These are phyloP conservation scores for Bryoglossum gracile DNA, from an alignment of 495 filamentous ascomycete species.

Conservation along the genomic window DNA sequence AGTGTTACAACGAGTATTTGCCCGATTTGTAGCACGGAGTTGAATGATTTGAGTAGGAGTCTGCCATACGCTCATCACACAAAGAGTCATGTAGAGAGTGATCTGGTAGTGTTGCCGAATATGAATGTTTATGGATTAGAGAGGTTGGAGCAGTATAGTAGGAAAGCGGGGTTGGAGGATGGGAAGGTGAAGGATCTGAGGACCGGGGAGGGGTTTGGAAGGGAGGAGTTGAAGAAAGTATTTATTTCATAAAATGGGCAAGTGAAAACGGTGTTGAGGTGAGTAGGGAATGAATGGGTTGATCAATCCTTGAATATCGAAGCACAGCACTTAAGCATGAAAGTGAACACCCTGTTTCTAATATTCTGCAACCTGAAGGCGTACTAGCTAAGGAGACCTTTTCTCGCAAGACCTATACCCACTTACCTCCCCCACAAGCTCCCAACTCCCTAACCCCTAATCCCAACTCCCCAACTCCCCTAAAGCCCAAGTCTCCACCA, in stretches of 20 bases:
- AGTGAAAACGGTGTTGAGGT: not conserved
- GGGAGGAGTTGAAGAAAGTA: conserved; percentile 69
- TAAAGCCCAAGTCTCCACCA: too few relatives aligned
- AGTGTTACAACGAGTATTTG: conserved; percentile 41
- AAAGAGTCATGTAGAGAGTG: conserved; percentile 83
- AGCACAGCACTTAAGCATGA: too few relatives aligned
- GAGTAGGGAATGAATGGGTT: not conserved
- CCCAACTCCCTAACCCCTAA: too few relatives aligned
- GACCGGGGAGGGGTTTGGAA: conserved; percentile 57
- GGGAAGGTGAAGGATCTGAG: conserved; percentile 77
- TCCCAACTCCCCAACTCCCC: too few relatives aligned
- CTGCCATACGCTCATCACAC: conserved; percentile 92
- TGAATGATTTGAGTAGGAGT: conserved; percentile 81
- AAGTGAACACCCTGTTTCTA: too few relatives aligned
- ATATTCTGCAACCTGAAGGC: too few relatives aligned
- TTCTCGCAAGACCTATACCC: too few relatives aligned
- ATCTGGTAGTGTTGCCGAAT: conserved; percentile 83
- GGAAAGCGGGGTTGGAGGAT: conserved; percentile 55
- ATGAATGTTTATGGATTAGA: conserved; percentile 75
- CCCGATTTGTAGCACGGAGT: conserved; percentile 89
- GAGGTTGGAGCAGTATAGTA: conserved; percentile 65
- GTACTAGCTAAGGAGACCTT: too few relatives aligned
- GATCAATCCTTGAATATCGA: too few relatives aligned
- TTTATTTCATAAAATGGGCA: conserved; percentile 58
- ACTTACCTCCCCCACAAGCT: too few relatives aligned